phyloP scores from a whole-genome alignment of 2,329 filamentous ascomycete species.

The Apiospora hydei region DNA sequence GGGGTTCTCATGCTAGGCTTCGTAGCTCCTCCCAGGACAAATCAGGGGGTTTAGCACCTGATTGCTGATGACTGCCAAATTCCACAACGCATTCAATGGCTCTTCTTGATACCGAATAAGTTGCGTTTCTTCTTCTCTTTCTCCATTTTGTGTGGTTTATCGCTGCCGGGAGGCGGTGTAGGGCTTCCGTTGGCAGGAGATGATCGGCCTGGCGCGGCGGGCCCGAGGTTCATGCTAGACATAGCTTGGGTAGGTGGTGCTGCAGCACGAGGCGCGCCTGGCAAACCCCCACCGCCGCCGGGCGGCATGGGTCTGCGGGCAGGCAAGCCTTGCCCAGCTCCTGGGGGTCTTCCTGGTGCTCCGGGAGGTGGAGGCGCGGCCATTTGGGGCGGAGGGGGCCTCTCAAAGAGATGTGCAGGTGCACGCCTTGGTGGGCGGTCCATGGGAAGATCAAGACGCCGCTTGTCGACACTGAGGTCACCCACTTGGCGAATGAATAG shows the following conservation, averaged over 20 bases:
- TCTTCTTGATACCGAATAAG: slow-evolving; percentile 66
- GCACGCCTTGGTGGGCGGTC: slow-evolving; percentile 83
- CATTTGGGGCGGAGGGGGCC: slow-evolving; percentile 57
- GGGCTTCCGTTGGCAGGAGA: slow-evolving; percentile 35
- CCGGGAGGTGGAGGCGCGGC: slow-evolving; percentile 37
- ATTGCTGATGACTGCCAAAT: not conserved
- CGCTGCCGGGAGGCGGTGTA: slow-evolving; percentile 29
- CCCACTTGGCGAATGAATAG: slow-evolving; percentile 84
- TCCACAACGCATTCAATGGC: not conserved
- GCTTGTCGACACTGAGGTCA: slow-evolving; percentile 78
- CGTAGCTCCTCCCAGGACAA: not conserved
- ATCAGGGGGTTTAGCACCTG: not conserved
- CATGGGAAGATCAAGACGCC: slow-evolving; percentile 79
- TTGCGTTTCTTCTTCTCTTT: slow-evolving; percentile 68
- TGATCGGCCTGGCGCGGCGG: slow-evolving; percentile 30
- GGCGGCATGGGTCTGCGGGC: slow-evolving; percentile 36
- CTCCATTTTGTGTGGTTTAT: slow-evolving; percentile 59
- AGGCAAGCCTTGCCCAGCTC: slow-evolving; percentile 40
- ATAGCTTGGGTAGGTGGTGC: slow-evolving; percentile 62
- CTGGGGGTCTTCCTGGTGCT: slow-evolving; percentile 37
- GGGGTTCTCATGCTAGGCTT: not conserved
- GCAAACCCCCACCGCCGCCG: slow-evolving; percentile 43
- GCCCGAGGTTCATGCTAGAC: slow-evolving; percentile 59
- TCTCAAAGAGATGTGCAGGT: slow-evolving; percentile 86
- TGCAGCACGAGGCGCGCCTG: slow-evolving; percentile 43